Percentiles rank a stretch among this genome's conserved stretches.
Evolutionary conservation across 2,329 filamentous ascomycete species (phyloP).

Genomic region (Tolypocladium tundrense): DNA sequence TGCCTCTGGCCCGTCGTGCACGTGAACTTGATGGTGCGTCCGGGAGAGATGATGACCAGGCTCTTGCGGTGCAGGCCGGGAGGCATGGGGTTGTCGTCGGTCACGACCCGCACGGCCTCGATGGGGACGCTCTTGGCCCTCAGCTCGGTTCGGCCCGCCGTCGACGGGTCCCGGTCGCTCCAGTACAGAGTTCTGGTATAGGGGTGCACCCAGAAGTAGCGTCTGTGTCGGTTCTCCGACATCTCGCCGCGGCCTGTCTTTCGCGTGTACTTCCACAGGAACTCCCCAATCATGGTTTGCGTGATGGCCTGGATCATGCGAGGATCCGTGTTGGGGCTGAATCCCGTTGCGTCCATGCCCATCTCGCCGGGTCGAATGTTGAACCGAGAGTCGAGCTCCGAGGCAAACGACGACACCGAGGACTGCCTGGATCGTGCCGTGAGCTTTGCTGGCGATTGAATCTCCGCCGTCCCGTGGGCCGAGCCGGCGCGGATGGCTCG

Average conservation of each 20-base stretch:
- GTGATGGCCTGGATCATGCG: conserved; percentile 99
- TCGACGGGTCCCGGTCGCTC: conserved; percentile 82
- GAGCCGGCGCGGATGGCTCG: conserved; percentile 34
- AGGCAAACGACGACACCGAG: conserved; percentile 90
- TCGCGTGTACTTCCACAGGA: conserved; percentile 97
- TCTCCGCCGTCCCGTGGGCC: conserved; percentile 34
- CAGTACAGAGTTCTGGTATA: conserved; percentile 96
- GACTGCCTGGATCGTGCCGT: conserved; percentile 42
- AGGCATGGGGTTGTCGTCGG: conserved; percentile 89
- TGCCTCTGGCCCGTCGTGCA: conserved; percentile 88
- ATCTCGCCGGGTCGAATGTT: conserved; percentile 55
- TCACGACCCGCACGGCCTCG: conserved; percentile 82
- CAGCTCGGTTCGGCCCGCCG: conserved; percentile 65
- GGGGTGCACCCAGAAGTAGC: conserved; percentile 98
- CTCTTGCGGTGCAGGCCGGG: conserved; percentile 93
- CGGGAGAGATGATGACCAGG: conserved; percentile 79
- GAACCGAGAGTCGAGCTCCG: conserved; percentile 86
- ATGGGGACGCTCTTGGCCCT: conserved; percentile 84
- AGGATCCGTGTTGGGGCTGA: conserved; percentile 72
- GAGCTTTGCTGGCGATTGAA: conserved; percentile 37
- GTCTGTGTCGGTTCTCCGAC: conserved; percentile 79
- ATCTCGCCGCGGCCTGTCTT: conserved; percentile 83
- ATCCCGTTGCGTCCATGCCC: conserved; percentile 42
- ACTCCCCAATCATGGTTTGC: conserved; percentile 99
- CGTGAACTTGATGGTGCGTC: conserved; percentile 85